Evolutionary conservation across 306 rosid species (phyloP).

Genomic region (Fragaria ananassa): DNA sequence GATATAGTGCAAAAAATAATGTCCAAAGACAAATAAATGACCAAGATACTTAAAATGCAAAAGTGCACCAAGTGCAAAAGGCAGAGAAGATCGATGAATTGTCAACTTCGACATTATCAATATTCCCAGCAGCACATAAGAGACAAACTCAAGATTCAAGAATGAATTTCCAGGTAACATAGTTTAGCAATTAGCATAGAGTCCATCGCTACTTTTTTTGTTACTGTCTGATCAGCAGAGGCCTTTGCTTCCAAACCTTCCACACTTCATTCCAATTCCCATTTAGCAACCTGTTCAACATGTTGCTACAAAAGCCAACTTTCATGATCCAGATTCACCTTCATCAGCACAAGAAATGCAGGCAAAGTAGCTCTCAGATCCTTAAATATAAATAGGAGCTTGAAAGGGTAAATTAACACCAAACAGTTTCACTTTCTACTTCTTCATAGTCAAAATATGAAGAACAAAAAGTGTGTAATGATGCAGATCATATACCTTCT

Average conservation of each 20-base stretch:
- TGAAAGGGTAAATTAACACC: background rate
- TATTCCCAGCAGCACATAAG: background rate
- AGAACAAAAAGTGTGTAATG: constrained; percentile 14
- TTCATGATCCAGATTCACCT: background rate
- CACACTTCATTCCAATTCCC: background rate
- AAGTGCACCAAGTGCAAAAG: background rate
- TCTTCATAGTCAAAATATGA: constrained; percentile 23
- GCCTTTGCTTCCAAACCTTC: background rate
- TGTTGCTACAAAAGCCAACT: background rate
- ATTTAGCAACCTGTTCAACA: background rate
- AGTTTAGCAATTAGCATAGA: background rate
- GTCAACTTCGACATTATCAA: background rate
- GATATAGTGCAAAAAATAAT: too few species aligned
- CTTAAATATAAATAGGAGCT: background rate
- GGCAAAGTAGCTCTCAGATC: background rate
- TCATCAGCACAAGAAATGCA: background rate
- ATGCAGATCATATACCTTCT: constrained; percentile 26
- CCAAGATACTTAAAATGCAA: background rate
- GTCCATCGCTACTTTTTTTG: background rate
- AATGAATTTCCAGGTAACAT: background rate
- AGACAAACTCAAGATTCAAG: background rate
- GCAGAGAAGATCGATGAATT: background rate
- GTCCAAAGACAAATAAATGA: background rate
- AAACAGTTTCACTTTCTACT: background rate
- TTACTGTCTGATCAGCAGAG: background rate